Base-by-base conservation (phyloP, 2,329 filamentous ascomycete genomes). In the Teratosphaeria pseudoeucalypti region DNA sequence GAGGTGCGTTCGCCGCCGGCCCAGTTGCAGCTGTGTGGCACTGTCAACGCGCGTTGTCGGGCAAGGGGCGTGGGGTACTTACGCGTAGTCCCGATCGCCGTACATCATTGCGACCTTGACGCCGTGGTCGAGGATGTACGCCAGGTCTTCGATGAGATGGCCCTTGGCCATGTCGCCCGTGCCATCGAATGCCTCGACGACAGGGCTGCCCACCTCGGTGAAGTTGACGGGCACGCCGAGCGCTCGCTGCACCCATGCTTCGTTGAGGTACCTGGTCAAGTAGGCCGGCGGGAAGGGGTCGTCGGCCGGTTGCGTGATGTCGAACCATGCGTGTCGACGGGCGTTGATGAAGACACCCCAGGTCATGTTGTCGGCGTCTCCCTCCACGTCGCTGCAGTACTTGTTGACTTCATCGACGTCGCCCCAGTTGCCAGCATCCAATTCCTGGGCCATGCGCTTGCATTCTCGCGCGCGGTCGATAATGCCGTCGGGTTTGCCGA, bases 31-130 rank as follows among this genome's bases (percentile, higher is more conserved):
- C 27, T 56, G 52, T 4, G 23, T 34, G 12, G 23, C 26, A 19
- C 23, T 6, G 39, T 27, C 26, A 49, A 23, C 7, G 37, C 34
- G 10, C 7, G 12, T 34, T 37, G 54, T 53, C 9, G 5, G 5
- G 12, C 1, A 7, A 32, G 12, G 52, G 23, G 52, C 10, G 29
- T 16, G 14, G 47, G n/a, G 29, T 34, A 34, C 39, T 23, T 52
- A 55, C 39, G 81, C 78, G 64, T 79, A 80, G 64, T 84, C 82
- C 34, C 80, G 78, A 64, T 86, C 83, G 9, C 84, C 84, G 69
- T 92, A 89, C 58, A 91, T 81, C 61, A 94, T 75, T 6, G 86
- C 85, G 27, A 94, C 81, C 23, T 83, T 75, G 55, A 80, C 69
- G 39, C 76, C 75, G 4, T 73, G 67, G 34, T 69, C 67, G 19